Evolutionary conservation across 164 flowering plant species (phyloP).

Genomic region (Berberis thunbergii): DNA sequence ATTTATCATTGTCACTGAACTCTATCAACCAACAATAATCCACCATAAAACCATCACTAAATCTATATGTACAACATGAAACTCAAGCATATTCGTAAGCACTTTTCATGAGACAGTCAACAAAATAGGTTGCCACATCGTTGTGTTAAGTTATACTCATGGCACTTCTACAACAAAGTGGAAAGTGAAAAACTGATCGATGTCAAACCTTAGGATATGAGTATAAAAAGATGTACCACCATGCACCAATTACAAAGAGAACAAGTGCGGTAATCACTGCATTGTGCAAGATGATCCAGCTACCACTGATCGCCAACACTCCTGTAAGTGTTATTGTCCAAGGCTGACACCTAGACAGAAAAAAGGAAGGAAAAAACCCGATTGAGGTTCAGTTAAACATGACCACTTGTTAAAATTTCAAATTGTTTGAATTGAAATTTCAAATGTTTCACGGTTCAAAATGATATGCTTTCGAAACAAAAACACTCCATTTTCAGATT

Average conservation of each 20-base stretch:
- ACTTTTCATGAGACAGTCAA: neutral
- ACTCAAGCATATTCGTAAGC: neutral
- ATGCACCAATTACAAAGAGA: constrained; percentile 33
- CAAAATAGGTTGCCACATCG: neutral
- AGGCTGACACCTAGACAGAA: constrained; percentile 76
- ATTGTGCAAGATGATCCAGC: constrained; percentile 74
- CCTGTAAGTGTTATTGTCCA: constrained; percentile 90
- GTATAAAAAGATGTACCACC: constrained; percentile 95
- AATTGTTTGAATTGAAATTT: too few species aligned
- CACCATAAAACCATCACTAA: too few species aligned
- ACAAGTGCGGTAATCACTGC: constrained; percentile 33
- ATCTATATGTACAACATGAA: too few species aligned
- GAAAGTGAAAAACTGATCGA: neutral
- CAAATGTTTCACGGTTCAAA: too few species aligned
- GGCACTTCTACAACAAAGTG: neutral
- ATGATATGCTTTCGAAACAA: too few species aligned
- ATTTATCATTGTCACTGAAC: too few species aligned
- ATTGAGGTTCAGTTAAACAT: neutral
- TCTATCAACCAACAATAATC: too few species aligned
- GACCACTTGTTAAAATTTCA: too few species aligned
- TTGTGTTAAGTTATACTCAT: neutral
- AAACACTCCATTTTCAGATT: too few species aligned
- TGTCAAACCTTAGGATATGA: constrained; percentile 81
- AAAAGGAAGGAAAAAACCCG: neutral
- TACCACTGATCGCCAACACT: constrained; percentile 33